A percentile compares a stretch with the other conserved stretches of the same genome.
These are phyloP conservation scores for Phytopythium oedochilum DNA, from an alignment of 352 stramenopile species.

Conservation along the genomic window DNA sequence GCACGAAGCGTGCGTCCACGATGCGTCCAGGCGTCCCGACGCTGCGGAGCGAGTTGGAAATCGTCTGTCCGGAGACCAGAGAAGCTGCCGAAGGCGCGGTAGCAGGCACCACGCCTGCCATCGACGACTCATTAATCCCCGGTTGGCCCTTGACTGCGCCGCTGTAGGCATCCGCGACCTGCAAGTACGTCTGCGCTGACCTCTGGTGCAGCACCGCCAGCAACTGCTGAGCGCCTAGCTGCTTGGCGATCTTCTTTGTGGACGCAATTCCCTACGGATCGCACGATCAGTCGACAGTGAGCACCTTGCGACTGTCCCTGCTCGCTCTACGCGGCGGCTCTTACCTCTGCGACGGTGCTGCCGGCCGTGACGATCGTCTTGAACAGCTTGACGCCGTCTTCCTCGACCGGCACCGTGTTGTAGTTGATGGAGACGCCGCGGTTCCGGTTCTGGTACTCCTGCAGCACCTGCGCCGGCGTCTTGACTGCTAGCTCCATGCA, in stretches of 20 bases:
- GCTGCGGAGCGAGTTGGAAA: conserved; percentile 6
- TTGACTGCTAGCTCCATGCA: conserved; percentile 79
- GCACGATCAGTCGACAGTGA: not conserved
- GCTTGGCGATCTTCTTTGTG: conserved; percentile 82
- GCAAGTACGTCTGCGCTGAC: conserved; percentile 38
- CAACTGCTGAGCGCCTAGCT: conserved; percentile 68
- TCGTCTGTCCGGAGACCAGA: not conserved
- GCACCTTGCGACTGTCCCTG: not conserved
- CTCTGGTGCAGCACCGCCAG: conserved; percentile 61
- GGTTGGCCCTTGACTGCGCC: conserved; percentile 32
- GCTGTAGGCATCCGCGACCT: conserved; percentile 76
- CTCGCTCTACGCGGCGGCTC: too few species aligned
- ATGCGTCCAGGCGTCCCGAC: conserved; percentile 1
- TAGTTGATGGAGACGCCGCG: conserved; percentile 79
- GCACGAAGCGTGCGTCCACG: not conserved
- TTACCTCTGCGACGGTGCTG: conserved; percentile 60
- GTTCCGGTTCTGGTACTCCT: conserved; percentile 83
- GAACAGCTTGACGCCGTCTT: conserved; percentile 60
- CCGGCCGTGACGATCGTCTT: conserved; percentile 78
- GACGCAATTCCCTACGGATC: conserved; percentile 47
- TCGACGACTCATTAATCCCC: conserved; percentile 14
- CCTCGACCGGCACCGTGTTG: conserved; percentile 55
- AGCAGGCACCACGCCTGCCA: conserved; percentile 9
- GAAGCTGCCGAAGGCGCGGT: not conserved
- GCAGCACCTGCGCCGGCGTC: conserved; percentile 79